Conservation (phyloP, 169 alveolate genomes). For the Amoebophrya sp. region DNA sequence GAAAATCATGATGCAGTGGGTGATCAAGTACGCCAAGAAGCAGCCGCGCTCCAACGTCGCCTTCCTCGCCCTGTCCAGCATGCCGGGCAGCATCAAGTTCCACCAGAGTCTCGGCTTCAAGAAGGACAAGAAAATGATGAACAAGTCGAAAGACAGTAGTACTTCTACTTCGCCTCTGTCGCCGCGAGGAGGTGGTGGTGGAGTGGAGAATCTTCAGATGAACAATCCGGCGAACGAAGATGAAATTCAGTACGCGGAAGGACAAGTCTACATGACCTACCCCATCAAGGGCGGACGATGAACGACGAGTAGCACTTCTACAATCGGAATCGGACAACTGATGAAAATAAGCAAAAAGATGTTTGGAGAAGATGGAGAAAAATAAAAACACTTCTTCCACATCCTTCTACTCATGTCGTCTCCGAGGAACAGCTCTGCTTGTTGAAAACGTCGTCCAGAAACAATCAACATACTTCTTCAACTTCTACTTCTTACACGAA, state of each 20-base stretch:
- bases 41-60: neutral
- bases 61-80: neutral
- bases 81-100: constrained; percentile 10
- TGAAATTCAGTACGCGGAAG: neutral
- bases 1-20: neutral
- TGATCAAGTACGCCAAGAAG: neutral
- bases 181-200: no score
- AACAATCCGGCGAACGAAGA: neutral
- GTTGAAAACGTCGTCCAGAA: no score
- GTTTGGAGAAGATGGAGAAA: no score
- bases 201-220: no score
- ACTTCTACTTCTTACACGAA: no score
- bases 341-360: neutral
- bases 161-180: no score
- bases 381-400: no score
- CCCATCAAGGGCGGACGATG: neutral
- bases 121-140: neutral
- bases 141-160: neutral
- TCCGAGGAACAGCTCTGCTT: no score
- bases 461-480: no score
- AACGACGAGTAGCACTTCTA: no score
- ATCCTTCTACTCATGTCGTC: no score
- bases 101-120: constrained; percentile 14
- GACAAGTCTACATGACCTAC: neutral
- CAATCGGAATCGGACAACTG: neutral